Base-by-base conservation (phyloP, 345 rosid species). In the Eucalyptus regnans region DNA sequence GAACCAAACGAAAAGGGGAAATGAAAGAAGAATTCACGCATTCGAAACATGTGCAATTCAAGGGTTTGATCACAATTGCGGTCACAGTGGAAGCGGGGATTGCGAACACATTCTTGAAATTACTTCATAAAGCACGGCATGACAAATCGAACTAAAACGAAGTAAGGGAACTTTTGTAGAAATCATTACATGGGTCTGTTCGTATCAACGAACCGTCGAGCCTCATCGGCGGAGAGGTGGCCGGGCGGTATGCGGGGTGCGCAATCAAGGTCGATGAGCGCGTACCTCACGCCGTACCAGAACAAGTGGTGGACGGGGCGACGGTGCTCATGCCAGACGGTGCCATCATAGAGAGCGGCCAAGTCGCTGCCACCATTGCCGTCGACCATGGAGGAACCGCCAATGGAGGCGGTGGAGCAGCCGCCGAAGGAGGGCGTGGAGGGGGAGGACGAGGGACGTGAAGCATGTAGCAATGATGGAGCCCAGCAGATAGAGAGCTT, bases 311-410 rank as follows among this genome's bases (percentile, higher is more conserved):
- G 93, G 88, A 92, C 93, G 52, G 99, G 99, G 41, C 91, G 97
- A 91, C 96, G 71, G 71, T 96, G 97, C 90, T 96, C 94, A 91
- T 97, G 98, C 96, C 95, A 96, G 41, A 97, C 97, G 43, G 90
- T 93, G 90, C 99, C 99, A 92, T 96, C 89, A 89, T 96, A 97
- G 88, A 93, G 94, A 7, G 68, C 23, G 87, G 71, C 48, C 20
- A 86, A 16, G 27, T 76, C 89, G 50, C 48, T 56, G 25, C 43
- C 48, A 4, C 31, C 16, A 6, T 5, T 16, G 50, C 29, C 9
- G n/a, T 31, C 16, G 12, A 66, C 89, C 16, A 16, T 13, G 85
- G 68, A 20, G 86, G 89, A 16, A 41, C 51, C 71, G 62, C 58
- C 18, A 6, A 25, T 3, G 60, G 27, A 20, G 27, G 25, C 10